These are phyloP conservation scores for Saccharomycopsis sp. DNA, from an alignment of 805 yeast genomes.

Conservation along the genomic window DNA sequence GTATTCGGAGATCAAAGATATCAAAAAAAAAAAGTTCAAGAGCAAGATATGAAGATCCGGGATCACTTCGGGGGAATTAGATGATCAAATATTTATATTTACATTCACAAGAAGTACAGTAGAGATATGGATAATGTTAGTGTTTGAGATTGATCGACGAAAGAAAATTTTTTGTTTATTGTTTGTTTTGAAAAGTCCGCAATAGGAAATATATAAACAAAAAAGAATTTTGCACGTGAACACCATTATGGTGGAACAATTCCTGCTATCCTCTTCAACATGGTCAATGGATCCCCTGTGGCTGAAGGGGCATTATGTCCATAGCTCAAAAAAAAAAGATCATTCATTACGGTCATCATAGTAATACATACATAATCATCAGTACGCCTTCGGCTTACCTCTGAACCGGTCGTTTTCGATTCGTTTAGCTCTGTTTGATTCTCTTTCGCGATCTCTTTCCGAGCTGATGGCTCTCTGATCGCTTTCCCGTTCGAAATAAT, in stretches of 20 bases:
- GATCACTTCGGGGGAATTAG: slow-evolving; percentile 1
- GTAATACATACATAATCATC: neutral
- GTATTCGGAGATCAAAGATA: neutral
- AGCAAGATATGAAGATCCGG: neutral
- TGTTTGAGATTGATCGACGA: slow-evolving; percentile 2
- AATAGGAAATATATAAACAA: neutral
- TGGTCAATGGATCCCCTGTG: no score
- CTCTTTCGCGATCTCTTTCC: slow-evolving; percentile 10
- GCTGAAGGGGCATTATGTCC: no score
- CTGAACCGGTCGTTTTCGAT: slow-evolving; percentile 6
- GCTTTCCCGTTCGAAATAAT: slow-evolving; percentile 7
- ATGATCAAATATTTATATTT: slow-evolving; percentile 9
- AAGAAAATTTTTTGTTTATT: neutral
- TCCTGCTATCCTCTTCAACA: no score
- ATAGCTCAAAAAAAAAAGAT: neutral
- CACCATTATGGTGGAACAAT: no score
- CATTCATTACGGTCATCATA: neutral
- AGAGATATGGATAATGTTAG: neutral
- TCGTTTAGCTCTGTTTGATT: slow-evolving; percentile 3
- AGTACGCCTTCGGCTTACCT: slow-evolving; percentile 13
- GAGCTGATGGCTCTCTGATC: neutral
- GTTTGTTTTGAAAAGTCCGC: neutral
- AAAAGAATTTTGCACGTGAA: neutral
- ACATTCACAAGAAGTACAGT: neutral
- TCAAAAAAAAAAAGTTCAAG: neutral